phyloP scores from a whole-genome alignment of 2,329 filamentous ascomycete genomes.

The Beauveria medogensis region DNA sequence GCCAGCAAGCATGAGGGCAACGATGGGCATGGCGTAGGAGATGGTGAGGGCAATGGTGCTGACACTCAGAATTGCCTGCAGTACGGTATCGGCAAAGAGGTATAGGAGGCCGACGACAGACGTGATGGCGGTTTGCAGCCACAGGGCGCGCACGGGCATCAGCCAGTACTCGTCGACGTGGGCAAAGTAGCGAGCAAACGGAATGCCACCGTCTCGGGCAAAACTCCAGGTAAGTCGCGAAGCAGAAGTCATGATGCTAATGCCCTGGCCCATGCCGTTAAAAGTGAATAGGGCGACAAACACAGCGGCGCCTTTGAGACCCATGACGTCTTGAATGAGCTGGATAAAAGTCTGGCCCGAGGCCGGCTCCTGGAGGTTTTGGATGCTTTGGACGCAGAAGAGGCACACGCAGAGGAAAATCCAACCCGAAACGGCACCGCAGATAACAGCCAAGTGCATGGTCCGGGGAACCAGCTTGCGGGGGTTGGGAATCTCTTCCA shows the following conservation, averaged over 20 bases:
- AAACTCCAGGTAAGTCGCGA: constrained; percentile 48
- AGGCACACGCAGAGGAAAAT: constrained; percentile 45
- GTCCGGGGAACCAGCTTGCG: constrained; percentile 41
- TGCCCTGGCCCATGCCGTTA: constrained; percentile 45
- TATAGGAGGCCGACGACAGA: constrained; percentile 45
- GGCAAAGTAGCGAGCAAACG: constrained; percentile 37
- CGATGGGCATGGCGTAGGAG: constrained; percentile 40
- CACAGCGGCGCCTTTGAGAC: constrained; percentile 30
- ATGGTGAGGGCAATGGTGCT: constrained; percentile 49
- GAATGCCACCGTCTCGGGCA: constrained; percentile 43
- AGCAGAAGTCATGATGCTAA: constrained; percentile 42
- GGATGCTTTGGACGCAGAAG: constrained; percentile 40
- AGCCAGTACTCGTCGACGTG: constrained; percentile 38
- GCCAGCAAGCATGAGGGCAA: constrained; percentile 38
- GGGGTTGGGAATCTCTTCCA: constrained; percentile 47
- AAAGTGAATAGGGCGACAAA: constrained; percentile 46
- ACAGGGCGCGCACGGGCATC: constrained; percentile 43
- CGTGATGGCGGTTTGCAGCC: constrained; percentile 39
- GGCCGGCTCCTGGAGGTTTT: constrained; percentile 30
- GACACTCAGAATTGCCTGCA: constrained; percentile 45
- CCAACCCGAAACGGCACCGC: constrained; percentile 40
- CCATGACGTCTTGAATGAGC: constrained; percentile 30
- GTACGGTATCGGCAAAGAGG: constrained; percentile 43
- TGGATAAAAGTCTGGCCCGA: constrained; percentile 42
- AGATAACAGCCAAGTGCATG: constrained; percentile 43